Evolutionary conservation across 2,329 filamentous ascomycete genomes (phyloP), one percentile per base, ranked within the genome.

Genomic region (Scorias spongiosa): DNA sequence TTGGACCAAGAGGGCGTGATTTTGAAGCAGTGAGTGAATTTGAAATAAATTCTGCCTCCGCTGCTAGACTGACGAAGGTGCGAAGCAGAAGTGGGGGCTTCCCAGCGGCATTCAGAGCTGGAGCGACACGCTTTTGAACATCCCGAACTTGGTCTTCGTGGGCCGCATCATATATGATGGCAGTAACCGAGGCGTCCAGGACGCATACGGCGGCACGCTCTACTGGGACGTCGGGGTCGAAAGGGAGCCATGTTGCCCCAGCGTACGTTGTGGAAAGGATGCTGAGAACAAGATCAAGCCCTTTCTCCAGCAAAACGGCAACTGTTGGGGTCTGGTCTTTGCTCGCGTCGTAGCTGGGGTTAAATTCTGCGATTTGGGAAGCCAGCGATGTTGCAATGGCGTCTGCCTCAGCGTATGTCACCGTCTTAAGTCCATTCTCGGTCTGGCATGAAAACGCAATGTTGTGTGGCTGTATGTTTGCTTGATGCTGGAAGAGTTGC

Each of bases 231-330:
- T 54, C 51, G 5, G 51, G 50, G 32, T 54, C 51, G 30, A 54
- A 47, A 2, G 51, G 50, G 10, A 54, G 46, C 51, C 51, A 54
- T 39, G 50, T 54, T 36, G 51, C 51, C 11, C 50, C 51, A 3
- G 20, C 20, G 20, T 26, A 26, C 7, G 20, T 26, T 26, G 20
- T 26, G 20, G 20, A 26, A 26, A 26, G 20, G 20, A 26, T 26
- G 20, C 20, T 26, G 20, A 26, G 20, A 26, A 26, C 20, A 26
- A 26, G 20, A 7, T 26, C 20, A 26, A 26, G 20, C 20, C 20
- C 20, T 7, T 26, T 26, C 20, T 26, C 20, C 20, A 26, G 7
- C 20, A 3, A 26, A 7, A 26, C 7, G 20, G 20, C 20, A 7
- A 26, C 7, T 26, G 20, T 26, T 4, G 20, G 20, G 20, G 20